A percentile compares a stretch with the other conserved stretches of the same genome.
Conservation (phyloP, 2,329 filamentous ascomycete species). For the Pseudogymnoascus sp. region DNA sequence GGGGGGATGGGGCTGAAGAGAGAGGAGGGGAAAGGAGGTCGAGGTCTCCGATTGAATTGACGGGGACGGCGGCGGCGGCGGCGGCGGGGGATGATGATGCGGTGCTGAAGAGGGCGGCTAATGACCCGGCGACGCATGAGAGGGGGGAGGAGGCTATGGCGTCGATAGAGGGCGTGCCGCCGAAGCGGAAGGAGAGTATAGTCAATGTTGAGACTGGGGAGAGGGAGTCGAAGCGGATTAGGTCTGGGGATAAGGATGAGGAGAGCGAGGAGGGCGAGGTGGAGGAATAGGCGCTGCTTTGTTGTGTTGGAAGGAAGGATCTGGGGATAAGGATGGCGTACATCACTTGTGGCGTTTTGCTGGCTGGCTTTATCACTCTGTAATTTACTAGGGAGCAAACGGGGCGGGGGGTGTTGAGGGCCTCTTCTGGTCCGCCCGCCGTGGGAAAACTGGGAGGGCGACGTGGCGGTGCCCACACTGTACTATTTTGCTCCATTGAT, state of each 20-base stretch:
- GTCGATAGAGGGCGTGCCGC: background rate
- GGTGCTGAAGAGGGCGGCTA: slow-evolving; percentile 22
- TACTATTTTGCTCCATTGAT: background rate
- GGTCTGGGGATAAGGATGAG: slow-evolving; percentile 3
- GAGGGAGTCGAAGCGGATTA: slow-evolving; percentile 13
- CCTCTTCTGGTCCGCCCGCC: background rate
- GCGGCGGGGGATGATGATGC: slow-evolving; percentile 13
- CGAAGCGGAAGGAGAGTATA: slow-evolving; percentile 16
- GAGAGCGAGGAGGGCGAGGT: slow-evolving; percentile 23
- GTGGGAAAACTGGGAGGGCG: background rate
- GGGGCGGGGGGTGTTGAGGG: background rate
- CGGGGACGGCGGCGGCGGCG: background rate
- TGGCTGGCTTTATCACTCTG: background rate
- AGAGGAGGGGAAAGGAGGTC: background rate
- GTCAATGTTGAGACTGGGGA: background rate
- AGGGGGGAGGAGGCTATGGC: slow-evolving; percentile 11
- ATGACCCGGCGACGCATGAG: slow-evolving; percentile 23
- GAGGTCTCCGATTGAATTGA: background rate
- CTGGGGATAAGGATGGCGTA: background rate
- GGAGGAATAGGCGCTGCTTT: slow-evolving; percentile 15
- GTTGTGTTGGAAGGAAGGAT: background rate
- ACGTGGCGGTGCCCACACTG: background rate
- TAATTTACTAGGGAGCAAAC: background rate
- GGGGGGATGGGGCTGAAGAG: background rate
- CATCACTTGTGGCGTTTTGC: background rate